A percentile compares a stretch with the other conserved stretches of the same genome.
These are phyloP conservation scores for Drechslerella dactyloides DNA, from an alignment of 2,329 filamentous ascomycete species.

Conservation along the genomic window DNA sequence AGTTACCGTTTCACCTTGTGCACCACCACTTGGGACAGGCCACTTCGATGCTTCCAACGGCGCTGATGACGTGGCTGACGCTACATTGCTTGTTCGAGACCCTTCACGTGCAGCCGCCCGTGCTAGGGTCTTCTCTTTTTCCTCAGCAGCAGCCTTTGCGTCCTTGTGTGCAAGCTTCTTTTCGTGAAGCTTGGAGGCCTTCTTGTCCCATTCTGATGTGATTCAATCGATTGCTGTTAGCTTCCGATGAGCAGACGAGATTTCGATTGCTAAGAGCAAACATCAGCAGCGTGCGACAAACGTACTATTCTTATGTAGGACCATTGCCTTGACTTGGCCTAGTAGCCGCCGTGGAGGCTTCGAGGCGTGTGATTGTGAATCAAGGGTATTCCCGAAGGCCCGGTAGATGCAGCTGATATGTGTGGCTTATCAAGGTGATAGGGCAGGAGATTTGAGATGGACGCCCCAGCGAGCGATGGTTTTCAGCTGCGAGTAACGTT, in stretches of 20 bases:
- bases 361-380: slow-evolving; percentile 10
- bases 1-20: slow-evolving; percentile 35
- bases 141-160: slow-evolving; percentile 49
- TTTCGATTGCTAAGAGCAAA: slow-evolving; percentile 6
- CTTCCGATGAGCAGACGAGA: background rate
- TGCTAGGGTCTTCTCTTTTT: slow-evolving; percentile 52
- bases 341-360: slow-evolving; percentile 5
- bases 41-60: slow-evolving; percentile 44
- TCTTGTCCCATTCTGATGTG: slow-evolving; percentile 55
- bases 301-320: slow-evolving; percentile 55
- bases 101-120: slow-evolving; percentile 41
- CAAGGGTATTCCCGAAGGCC: background rate
- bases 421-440: slow-evolving; percentile 24
- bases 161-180: slow-evolving; percentile 52
- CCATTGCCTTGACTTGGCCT: slow-evolving; percentile 49
- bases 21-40: slow-evolving; percentile 30
- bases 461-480: slow-evolving; percentile 1
- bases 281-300: slow-evolving; percentile 9
- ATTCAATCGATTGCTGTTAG: slow-evolving; percentile 21
- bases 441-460: slow-evolving; percentile 39
- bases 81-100: slow-evolving; percentile 40
- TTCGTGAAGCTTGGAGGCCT: slow-evolving; percentile 54
- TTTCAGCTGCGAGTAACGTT: slow-evolving; percentile 24
- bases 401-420: slow-evolving; percentile 6
- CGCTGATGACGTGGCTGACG: slow-evolving; percentile 43